A percentile compares a stretch with the other conserved stretches of the same genome.
Evolutionary conservation across 176 grass and related monocot genomes (phyloP).

Genomic region (Avena eriantha): DNA sequence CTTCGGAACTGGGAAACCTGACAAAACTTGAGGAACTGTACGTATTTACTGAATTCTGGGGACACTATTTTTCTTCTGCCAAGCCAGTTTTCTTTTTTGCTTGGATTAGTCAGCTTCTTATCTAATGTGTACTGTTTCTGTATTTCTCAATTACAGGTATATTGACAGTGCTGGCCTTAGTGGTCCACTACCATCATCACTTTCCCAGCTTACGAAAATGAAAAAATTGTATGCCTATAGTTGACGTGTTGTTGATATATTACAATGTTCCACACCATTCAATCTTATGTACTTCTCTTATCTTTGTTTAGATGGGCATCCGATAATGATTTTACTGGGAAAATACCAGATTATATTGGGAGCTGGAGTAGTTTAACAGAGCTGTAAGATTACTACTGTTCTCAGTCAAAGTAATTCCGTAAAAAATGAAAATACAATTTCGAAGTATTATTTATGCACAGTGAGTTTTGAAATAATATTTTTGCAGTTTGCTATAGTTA

Average conservation of each 20-base stretch:
- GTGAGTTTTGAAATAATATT: not conserved
- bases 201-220: slow-evolving; percentile 64
- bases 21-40: slow-evolving; percentile 44
- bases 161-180: slow-evolving; percentile 65
- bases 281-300: not conserved
- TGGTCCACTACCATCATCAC: slow-evolving; percentile 55
- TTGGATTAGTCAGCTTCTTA: not conserved
- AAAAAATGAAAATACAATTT: not conserved
- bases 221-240: slow-evolving; percentile 40
- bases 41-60: not conserved
- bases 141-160: slow-evolving; percentile 53
- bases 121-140: not conserved
- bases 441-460: not conserved
- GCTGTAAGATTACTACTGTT: slow-evolving; percentile 27
- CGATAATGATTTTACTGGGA: slow-evolving; percentile 57
- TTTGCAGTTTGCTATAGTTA: not conserved
- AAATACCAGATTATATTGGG: slow-evolving; percentile 57
- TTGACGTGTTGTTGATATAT: not conserved
- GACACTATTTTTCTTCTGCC: not conserved
- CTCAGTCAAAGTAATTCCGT: not conserved
- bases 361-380: slow-evolving; percentile 32
- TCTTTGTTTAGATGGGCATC: slow-evolving; percentile 41
- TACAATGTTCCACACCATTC: not conserved
- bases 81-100: not conserved
- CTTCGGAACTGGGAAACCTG: slow-evolving; percentile 54